phyloP scores from a whole-genome alignment of 2,329 filamentous ascomycete genomes.

The Pseudogymnoascus pannorum region DNA sequence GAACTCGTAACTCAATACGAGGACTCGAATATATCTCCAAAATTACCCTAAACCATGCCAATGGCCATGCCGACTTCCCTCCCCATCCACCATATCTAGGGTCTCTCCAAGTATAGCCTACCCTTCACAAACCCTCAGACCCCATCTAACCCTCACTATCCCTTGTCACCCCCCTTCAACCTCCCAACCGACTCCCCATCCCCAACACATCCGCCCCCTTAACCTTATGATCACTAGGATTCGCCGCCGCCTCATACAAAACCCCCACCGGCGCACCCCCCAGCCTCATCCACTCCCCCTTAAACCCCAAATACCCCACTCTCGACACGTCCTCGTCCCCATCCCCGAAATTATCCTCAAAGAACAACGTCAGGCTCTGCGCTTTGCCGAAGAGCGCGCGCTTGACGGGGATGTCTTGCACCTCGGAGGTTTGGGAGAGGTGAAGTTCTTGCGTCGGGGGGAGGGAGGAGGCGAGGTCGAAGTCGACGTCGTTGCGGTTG shows the following conservation, averaged over 20 bases:
- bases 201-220: constrained; percentile 49
- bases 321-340: constrained; percentile 74
- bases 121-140: not conserved
- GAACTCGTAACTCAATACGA: not conserved
- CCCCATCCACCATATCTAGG: not conserved
- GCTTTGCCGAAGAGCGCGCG: constrained; percentile 84
- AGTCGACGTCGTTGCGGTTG: constrained; percentile 85
- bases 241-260: constrained; percentile 87
- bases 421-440: constrained; percentile 67
- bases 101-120: not conserved
- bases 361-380: constrained; percentile 76
- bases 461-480: constrained; percentile 63
- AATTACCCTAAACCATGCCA: not conserved
- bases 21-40: not conserved
- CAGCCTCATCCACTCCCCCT: constrained; percentile 85
- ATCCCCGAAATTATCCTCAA: constrained; percentile 81
- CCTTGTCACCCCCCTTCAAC: not conserved
- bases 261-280: constrained; percentile 79
- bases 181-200: constrained; percentile 49
- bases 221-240: constrained; percentile 76
- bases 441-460: constrained; percentile 68
- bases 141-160: not conserved
- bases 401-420: constrained; percentile 83
- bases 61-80: not conserved
- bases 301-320: constrained; percentile 81